Base-by-base conservation (phyloP, 176 grass and related monocot species). In the Juncus effusus region DNA sequence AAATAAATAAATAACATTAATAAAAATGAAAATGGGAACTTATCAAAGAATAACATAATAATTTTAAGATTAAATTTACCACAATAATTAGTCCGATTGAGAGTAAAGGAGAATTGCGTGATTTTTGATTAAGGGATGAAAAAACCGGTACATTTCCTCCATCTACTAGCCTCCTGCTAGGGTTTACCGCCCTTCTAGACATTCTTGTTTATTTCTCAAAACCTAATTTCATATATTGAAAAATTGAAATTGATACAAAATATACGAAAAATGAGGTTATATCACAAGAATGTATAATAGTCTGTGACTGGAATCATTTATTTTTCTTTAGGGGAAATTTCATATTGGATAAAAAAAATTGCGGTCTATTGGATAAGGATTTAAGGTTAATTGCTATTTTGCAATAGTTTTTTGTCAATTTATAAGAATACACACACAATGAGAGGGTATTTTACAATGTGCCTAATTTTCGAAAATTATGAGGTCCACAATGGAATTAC, bases 111-210 rank as follows among this genome's bases (percentile, higher is more conserved):
- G 84, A 86, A 13, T 81, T 85, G 64, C 87, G 84, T 13, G 91
- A 96, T 67, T 91, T 96, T 44, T 60, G 76, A 56, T 91, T 84
- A 11, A 91, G 67, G 72, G 86, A 71, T 54, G 81, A 76, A 71
- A 78, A 79, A 49, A 89, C 64, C 35, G 91, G 91, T 42, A 85
- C 9, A 2, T 56, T 58, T 3, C 73, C 77, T 13, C 79, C 83
- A 38, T 96, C 92, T 13, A 72, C 39, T 65, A 76, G 56, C 63
- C 92, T 80, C 44, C 92, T 81, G 76, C 60, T 78, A 51, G 87
- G 84, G 64, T 96, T 96, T 42, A 96, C 77, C 65, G 87, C 80
- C 65, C 92, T 83, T 59, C 92, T 80, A 40, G 92, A 77, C 89
- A 93, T 88, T 60, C 70, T 28, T 28, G 19, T 28, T 69, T 64